Conservation (phyloP, 352 stramenopile genomes). For the Phytophthora crassamura region DNA sequence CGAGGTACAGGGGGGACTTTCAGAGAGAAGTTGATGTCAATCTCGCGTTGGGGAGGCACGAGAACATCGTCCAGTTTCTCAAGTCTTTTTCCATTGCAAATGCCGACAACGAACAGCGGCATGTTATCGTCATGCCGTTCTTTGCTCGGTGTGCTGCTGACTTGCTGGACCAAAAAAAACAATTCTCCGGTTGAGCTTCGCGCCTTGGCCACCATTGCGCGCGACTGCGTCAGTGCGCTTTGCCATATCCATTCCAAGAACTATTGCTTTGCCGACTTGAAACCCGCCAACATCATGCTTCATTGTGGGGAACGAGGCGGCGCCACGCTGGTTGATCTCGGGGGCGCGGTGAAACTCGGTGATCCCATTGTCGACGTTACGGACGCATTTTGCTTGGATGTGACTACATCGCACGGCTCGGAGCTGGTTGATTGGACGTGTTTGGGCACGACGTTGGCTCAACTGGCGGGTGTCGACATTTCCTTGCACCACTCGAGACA, state of each 20-base stretch:
- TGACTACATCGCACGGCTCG: not conserved
- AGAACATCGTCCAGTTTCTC: not conserved
- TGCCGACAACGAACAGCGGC: not conserved
- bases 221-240: constrained; percentile 4
- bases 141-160: constrained; percentile 14
- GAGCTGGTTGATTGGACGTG: constrained; percentile 2
- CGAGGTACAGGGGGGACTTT: not conserved
- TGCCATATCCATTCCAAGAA: constrained; percentile 7
- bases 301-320: constrained; percentile 11
- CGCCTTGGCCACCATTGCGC: constrained; percentile 3
- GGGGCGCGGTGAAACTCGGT: not conserved
- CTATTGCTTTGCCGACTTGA: constrained; percentile 9
- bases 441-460: constrained; percentile 9
- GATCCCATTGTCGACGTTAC: constrained; percentile 2
- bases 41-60: not conserved
- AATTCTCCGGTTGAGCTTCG: constrained; percentile 3
- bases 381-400: constrained; percentile 2
- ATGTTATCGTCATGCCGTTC: constrained; percentile 15
- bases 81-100: not conserved
- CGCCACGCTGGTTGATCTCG: constrained; percentile 7
- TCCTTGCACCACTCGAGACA: not conserved
- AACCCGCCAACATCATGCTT: constrained; percentile 13
- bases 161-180: not conserved
- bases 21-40: constrained; percentile 5
- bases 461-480: constrained; percentile 12